phyloP scores from a whole-genome alignment of 2,329 filamentous ascomycete genomes.

The Tolypocladium inflatum region DNA sequence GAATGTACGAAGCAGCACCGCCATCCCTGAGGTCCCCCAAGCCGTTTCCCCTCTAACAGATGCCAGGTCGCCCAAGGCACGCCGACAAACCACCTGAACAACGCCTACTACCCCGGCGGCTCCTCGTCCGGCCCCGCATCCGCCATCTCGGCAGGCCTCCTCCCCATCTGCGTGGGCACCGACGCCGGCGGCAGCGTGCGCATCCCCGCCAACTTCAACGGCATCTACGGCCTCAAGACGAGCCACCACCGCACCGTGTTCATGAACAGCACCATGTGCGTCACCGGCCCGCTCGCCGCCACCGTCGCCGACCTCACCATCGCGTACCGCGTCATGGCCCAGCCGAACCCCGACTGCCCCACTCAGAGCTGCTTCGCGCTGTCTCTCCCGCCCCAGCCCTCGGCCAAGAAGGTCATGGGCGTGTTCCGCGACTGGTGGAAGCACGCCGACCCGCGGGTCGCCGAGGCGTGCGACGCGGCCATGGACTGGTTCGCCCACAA shows the following conservation, averaged over 20 bases:
- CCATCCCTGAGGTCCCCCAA: neutral
- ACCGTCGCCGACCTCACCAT: conserved; percentile 70
- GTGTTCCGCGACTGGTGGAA: conserved; percentile 48
- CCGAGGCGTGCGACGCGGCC: conserved; percentile 49
- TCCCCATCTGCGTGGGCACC: conserved; percentile 67
- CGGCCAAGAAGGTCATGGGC: conserved; percentile 55
- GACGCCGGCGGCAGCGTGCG: conserved; percentile 71
- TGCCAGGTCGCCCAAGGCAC: conserved; percentile 54
- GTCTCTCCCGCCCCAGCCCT: conserved; percentile 33
- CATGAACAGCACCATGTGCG: conserved; percentile 44
- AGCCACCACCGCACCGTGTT: conserved; percentile 60
- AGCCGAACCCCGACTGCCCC: conserved; percentile 55
- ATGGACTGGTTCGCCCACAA: conserved; percentile 47
- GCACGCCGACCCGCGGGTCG: conserved; percentile 50
- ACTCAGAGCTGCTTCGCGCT: conserved; percentile 55
- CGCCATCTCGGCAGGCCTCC: conserved; percentile 56
- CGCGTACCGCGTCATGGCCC: conserved; percentile 72
- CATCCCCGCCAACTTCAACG: conserved; percentile 67
- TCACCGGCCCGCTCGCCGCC: conserved; percentile 66
- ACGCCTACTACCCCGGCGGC: conserved; percentile 68
- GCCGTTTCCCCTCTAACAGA: conserved; percentile 23
- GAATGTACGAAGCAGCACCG: conserved; percentile 38
- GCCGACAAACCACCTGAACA: conserved; percentile 69
- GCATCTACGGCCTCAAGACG: conserved; percentile 73
- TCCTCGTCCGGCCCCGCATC: conserved; percentile 72